Base-by-base conservation (phyloP, 2,329 filamentous ascomycete genomes). In the Botrytis hyacinthi region DNA sequence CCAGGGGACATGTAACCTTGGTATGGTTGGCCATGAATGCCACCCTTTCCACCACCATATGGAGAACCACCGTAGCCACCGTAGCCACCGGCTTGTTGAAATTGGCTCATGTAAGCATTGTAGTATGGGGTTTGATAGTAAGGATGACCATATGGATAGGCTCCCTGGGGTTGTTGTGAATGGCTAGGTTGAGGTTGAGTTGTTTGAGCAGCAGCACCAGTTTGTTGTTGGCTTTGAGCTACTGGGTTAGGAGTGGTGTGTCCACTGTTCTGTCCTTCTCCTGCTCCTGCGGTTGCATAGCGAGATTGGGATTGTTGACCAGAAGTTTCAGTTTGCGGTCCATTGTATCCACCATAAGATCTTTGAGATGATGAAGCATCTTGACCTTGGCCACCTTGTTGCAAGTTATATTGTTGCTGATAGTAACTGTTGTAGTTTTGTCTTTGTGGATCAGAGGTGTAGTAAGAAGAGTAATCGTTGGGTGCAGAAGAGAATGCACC, bases 211-310 rank as follows among this genome's bases (percentile, higher is more conserved):
- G 84, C 82, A 68, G 66, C 66, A 22, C 48, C 66, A 14, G 81
- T 81, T 74, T 83, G 82, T 67, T 87, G 87, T 75, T 87, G 85
- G 70, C 83, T 85, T 74, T 87, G 86, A 74, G 89, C 82, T 59
- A 91, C 87, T 42, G 95, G 94, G 84, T 97, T 96, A 51, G 95
- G 95, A 3, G 95, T 98, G 79, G 92, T 95, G 82, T 96, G 92
- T 62, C 94, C 95, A 81, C 94, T 97, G 84, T 92, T 94, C 80
- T 94, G 93, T 75, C 89, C 88, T 72, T 97, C 94, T 76, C 89
- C 86, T 74, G 87, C 94, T 75, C 89, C 86, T 74, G 87, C 84
- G 44, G 86, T 83, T 65, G 84, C 85, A 76, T 90, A 91, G 71
- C 90, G 87, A 7, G 89, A 87, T 76, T 90, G 87, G 10, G 89